These are phyloP conservation scores for Shiraia bambusicola DNA, from an alignment of 2,329 filamentous ascomycete genomes.

Conservation along the genomic window DNA sequence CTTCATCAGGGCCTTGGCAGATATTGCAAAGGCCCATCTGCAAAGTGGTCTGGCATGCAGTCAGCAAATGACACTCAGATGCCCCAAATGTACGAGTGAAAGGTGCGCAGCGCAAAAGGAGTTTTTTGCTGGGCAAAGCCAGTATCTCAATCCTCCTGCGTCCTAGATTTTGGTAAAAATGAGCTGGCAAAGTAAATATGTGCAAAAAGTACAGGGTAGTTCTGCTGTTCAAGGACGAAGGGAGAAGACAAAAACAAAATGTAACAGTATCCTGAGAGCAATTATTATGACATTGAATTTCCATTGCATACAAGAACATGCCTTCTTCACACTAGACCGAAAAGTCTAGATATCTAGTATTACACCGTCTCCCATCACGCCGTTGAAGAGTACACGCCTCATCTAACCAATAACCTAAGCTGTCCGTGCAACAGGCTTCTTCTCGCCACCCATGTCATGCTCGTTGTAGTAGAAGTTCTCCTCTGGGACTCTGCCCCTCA, in stretches of 20 bases:
- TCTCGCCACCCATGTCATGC: slow-evolving; percentile 45
- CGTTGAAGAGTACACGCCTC: neutral
- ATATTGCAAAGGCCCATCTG: slow-evolving; percentile 81
- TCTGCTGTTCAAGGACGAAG: no score
- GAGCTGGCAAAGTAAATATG: neutral
- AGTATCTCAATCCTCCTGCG: slow-evolving; percentile 15
- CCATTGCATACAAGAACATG: slow-evolving; percentile 8
- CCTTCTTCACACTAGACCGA: slow-evolving; percentile 15
- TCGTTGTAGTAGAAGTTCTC: slow-evolving; percentile 80
- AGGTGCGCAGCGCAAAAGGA: slow-evolving; percentile 76
- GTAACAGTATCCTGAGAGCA: neutral
- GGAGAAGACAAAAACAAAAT: neutral
- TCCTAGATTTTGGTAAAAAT: neutral
- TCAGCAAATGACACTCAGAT: slow-evolving; percentile 83
- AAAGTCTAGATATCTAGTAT: slow-evolving; percentile 28
- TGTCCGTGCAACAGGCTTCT: slow-evolving; percentile 40
- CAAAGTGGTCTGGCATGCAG: slow-evolving; percentile 71
- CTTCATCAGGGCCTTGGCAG: slow-evolving; percentile 87
- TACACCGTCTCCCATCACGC: slow-evolving; percentile 14
- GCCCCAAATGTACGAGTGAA: slow-evolving; percentile 90
- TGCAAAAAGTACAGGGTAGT: no score
- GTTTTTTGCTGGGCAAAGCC: slow-evolving; percentile 58
- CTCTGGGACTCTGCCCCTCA: slow-evolving; percentile 83
- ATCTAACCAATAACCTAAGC: slow-evolving; percentile 4
- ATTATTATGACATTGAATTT: neutral